Conservation (phyloP, 169 alveolate species). For the Plasmodium fragile region DNA sequence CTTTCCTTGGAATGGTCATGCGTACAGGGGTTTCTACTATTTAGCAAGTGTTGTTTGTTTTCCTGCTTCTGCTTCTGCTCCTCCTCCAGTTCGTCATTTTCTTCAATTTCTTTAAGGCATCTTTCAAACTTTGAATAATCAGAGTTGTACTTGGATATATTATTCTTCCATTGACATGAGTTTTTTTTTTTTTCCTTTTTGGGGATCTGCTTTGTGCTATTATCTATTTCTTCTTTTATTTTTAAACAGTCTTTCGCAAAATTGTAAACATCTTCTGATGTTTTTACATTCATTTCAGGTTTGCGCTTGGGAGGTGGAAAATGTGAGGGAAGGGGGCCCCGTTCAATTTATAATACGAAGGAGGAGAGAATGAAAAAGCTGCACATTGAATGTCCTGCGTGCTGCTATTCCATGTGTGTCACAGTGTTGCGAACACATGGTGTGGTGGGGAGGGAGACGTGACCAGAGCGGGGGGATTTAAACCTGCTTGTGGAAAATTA, state of each 20-base stretch:
- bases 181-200: conserved; percentile 18
- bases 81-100: conserved; percentile 48
- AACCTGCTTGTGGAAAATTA: neutral
- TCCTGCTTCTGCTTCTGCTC: conserved; percentile 31
- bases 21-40: conserved; percentile 43
- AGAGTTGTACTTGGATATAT: conserved; percentile 28
- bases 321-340: neutral
- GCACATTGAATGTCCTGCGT: neutral
- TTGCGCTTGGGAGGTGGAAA: neutral
- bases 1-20: conserved; percentile 77
- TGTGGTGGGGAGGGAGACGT: neutral
- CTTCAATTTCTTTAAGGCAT: conserved; percentile 61
- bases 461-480: neutral
- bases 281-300: conserved; percentile 45
- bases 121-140: conserved; percentile 69
- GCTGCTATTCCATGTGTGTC: neutral
- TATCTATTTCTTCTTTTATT: conserved; percentile 73
- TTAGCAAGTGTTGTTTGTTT: conserved; percentile 10
- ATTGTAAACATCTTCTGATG: conserved; percentile 68
- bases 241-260: conserved; percentile 70
- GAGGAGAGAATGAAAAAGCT: neutral
- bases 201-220: neutral
- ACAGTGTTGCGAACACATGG: neutral
- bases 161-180: neutral
- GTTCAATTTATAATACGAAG: neutral